A percentile compares a stretch with the other conserved stretches of the same genome.
Evolutionary conservation across 2,329 filamentous ascomycete genomes (phyloP).

Genomic region (Ophiostoma ulmi): DNA sequence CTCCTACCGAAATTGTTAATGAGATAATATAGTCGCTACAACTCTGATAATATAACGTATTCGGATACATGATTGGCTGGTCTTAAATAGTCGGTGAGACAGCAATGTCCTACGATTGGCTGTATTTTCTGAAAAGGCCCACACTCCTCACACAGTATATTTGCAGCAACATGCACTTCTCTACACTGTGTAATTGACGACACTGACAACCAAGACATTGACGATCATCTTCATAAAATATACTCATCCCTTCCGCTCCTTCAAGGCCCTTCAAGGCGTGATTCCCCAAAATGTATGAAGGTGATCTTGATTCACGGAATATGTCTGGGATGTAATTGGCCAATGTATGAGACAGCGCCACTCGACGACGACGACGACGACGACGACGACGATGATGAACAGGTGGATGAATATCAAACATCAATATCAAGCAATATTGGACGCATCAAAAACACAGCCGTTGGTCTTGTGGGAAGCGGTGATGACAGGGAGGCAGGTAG

Average conservation of each 20-base stretch:
- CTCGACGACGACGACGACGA: not conserved
- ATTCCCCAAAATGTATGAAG: no score
- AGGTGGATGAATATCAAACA: not conserved
- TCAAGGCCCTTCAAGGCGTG: no score
- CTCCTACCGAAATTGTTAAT: not conserved
- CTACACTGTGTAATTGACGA: not conserved
- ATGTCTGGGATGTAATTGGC: not conserved
- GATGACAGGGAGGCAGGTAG: not conserved
- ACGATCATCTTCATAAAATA: not conserved
- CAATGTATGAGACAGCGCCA: constrained; percentile 9
- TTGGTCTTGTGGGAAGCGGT: not conserved
- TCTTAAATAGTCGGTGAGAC: not conserved
- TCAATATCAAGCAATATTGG: not conserved
- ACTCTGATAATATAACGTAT: not conserved
- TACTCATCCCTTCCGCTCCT: no score
- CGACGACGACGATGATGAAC: not conserved
- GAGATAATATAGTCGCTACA: not conserved
- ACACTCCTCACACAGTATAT: not conserved
- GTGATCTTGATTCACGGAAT: not conserved
- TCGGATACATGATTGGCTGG: not conserved
- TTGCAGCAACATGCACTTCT: not conserved
- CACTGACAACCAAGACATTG: not conserved
- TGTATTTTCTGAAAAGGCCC: not conserved
- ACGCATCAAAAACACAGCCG: not conserved
- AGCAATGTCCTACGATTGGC: not conserved